Conservation (phyloP, 805 yeast species). For the Yamadazyma laniorum region DNA sequence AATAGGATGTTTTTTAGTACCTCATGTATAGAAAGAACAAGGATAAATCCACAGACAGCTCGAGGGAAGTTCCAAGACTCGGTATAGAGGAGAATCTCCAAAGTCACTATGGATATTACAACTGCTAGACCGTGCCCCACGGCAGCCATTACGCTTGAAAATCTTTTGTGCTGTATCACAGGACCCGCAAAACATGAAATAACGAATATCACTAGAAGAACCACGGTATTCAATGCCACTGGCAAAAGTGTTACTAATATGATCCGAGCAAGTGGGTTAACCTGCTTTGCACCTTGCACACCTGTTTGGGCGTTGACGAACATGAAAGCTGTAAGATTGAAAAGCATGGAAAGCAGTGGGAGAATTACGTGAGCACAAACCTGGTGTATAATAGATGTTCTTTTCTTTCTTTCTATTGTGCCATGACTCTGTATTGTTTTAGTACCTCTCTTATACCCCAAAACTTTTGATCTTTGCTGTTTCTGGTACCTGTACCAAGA, state of each 20-base stretch:
- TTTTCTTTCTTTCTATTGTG: slow-evolving; percentile 1
- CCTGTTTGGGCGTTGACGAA: slow-evolving; percentile 89
- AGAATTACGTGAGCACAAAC: slow-evolving; percentile 18
- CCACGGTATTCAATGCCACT: slow-evolving; percentile 35
- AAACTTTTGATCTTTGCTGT: slow-evolving; percentile 19
- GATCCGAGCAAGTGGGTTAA: slow-evolving; percentile 59
- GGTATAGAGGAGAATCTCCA: slow-evolving; percentile 37
- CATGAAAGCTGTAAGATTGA: slow-evolving; percentile 60
- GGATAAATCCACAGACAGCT: slow-evolving; percentile 38
- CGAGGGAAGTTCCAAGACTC: slow-evolving; percentile 44
- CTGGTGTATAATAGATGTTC: slow-evolving; percentile 5
- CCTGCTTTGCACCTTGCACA: slow-evolving; percentile 41
- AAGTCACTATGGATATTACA: slow-evolving; percentile 27
- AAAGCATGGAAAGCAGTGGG: slow-evolving; percentile 16
- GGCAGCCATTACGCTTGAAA: slow-evolving; percentile 39
- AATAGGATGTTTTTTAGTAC: slow-evolving; percentile 26
- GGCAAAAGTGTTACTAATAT: slow-evolving; percentile 53
- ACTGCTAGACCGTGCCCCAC: slow-evolving; percentile 38
- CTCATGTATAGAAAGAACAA: slow-evolving; percentile 37
- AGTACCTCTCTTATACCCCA: slow-evolving; percentile 23
- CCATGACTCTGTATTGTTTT: slow-evolving; percentile 1
- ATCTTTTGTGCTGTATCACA: slow-evolving; percentile 29
- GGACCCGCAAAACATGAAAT: slow-evolving; percentile 41
- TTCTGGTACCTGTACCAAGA: slow-evolving; percentile 77
- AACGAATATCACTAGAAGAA: slow-evolving; percentile 31